Percentiles rank a stretch among this genome's conserved stretches.
These are phyloP conservation scores for Cladosporium sp. DNA, from an alignment of 2,329 filamentous ascomycete genomes.

Conservation along the genomic window DNA sequence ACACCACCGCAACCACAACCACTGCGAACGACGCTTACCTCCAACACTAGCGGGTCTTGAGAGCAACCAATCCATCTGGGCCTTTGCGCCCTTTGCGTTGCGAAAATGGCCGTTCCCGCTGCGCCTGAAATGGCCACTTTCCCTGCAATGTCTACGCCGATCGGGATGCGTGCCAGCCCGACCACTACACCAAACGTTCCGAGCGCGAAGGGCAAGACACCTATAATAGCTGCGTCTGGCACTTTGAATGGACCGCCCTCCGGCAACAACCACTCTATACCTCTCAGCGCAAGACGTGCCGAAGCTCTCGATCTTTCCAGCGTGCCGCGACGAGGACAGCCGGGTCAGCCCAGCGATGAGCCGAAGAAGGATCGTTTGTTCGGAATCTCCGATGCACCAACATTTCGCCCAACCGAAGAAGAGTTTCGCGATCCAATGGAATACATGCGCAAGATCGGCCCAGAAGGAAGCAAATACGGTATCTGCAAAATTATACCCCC, in stretches of 20 bases:
- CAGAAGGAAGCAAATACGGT: conserved; percentile 81
- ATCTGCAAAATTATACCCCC: conserved; percentile 96
- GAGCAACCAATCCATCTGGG: conserved; percentile 1
- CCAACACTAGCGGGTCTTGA: conserved; percentile 2
- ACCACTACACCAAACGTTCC: neutral
- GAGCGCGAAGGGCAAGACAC: conserved; percentile 17
- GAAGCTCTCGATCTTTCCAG: conserved; percentile 76
- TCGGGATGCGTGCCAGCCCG: conserved; percentile 4
- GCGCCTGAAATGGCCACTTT: conserved; percentile 6
- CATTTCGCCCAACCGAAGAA: conserved; percentile 82
- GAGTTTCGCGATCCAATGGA: conserved; percentile 93
- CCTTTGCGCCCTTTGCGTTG: conserved; percentile 9
- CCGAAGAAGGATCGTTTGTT: conserved; percentile 76
- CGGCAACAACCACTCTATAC: conserved; percentile 43
- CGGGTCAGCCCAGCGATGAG: conserved; percentile 69
- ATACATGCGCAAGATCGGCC: conserved; percentile 86
- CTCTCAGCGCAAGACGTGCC: conserved; percentile 60
- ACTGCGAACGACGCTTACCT: neutral
- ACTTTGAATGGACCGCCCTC: conserved; percentile 34
- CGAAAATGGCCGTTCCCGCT: conserved; percentile 13
- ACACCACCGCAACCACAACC: neutral
- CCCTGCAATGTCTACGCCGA: conserved; percentile 5
- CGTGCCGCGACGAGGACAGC: conserved; percentile 84
- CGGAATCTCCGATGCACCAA: conserved; percentile 82
- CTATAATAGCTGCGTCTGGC: conserved; percentile 22